These are phyloP conservation scores for Cystobasidiaceae sp. DNA, from an alignment of 1,284 basidiomycete genomes.

Conservation along the genomic window DNA sequence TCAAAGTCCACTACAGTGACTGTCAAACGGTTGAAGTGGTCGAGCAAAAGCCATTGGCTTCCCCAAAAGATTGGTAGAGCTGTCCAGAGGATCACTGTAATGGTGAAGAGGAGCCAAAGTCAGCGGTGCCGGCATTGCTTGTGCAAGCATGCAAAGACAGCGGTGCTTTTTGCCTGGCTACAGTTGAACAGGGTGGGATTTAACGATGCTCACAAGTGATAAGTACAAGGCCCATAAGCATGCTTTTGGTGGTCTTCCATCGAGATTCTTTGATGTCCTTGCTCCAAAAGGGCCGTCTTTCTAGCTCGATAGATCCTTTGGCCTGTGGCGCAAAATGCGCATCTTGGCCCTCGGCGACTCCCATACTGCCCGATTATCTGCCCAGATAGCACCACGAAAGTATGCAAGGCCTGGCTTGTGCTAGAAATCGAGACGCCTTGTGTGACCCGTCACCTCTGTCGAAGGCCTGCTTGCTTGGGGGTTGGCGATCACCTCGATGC, in stretches of 20 bases:
- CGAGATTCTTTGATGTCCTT: background rate
- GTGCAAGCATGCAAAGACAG: too few species aligned
- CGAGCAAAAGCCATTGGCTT: constrained; percentile 41
- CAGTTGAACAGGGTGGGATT: background rate
- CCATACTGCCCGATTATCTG: too few species aligned
- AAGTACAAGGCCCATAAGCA: background rate
- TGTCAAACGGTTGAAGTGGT: constrained; percentile 38
- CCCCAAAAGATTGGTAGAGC: constrained; percentile 46
- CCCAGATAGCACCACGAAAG: too few species aligned
- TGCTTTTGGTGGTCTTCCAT: background rate
- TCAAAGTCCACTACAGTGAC: constrained; percentile 43
- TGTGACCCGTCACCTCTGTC: too few species aligned
- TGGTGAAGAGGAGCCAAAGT: too few species aligned
- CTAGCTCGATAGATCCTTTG: background rate
- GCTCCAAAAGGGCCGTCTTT: background rate
- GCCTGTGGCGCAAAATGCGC: background rate
- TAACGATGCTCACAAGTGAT: background rate
- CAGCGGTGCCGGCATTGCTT: too few species aligned
- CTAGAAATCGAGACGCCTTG: too few species aligned
- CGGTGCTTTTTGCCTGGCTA: background rate
- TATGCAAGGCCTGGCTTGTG: too few species aligned
- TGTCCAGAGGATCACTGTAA: constrained; percentile 43
- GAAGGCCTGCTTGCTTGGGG: too few species aligned
- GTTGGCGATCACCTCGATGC: too few species aligned
- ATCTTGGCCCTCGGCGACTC: too few species aligned